phyloP scores from a whole-genome alignment of 441 rosid species.

The Breynia disticha region DNA sequence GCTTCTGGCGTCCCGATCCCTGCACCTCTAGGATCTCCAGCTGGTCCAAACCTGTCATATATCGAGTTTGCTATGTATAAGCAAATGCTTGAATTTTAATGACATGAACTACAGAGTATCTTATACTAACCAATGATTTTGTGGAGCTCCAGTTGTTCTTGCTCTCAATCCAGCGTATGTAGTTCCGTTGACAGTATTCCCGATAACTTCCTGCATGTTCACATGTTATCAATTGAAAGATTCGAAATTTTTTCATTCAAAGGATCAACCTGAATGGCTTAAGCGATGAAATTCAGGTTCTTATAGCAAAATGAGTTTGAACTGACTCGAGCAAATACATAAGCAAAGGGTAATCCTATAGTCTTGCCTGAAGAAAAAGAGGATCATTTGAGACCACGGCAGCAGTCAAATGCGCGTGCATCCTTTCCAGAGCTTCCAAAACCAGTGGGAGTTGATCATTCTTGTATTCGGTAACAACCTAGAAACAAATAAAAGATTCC shows the following conservation, averaged over 20 bases:
- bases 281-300: not conserved
- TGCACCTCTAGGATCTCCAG: constrained; percentile 98
- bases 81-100: not conserved
- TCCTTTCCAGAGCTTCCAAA: constrained; percentile 71
- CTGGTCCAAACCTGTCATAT: constrained; percentile 79
- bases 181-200: constrained; percentile 85
- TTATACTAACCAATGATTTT: constrained; percentile 72
- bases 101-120: not conserved
- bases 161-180: constrained; percentile 94
- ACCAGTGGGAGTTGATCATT: constrained; percentile 70
- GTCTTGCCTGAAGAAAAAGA: constrained; percentile 66
- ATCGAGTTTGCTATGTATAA: not conserved
- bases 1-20: constrained; percentile 99
- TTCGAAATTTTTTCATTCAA: not conserved
- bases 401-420: constrained; percentile 94
- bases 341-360: no score
- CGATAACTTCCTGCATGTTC: constrained; percentile 68
- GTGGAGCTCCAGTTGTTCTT: constrained; percentile 97
- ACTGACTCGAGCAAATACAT: no score
- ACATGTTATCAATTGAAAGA: not conserved
- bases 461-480: constrained; percentile 79
- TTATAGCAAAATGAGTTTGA: not conserved
- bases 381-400: constrained; percentile 92
- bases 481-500: constrained; percentile 5
- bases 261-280: not conserved